Evolutionary conservation across 371 early-diverging fungal genomes (phyloP), one percentile per base, ranked within the genome.

Genomic region (Zopfochytrium polystomum): DNA sequence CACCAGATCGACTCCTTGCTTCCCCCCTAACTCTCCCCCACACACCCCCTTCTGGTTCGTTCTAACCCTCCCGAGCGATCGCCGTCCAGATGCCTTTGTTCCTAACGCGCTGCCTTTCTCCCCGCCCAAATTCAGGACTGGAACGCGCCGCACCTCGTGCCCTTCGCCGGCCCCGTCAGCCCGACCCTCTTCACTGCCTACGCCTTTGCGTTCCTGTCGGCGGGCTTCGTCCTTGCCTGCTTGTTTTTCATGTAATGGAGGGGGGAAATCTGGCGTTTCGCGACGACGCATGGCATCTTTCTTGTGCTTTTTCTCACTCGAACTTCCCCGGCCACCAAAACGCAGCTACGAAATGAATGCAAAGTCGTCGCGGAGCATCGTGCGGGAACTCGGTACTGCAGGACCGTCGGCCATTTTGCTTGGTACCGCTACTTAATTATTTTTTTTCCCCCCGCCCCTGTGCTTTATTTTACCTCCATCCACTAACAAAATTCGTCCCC

Each of bases 181-280:
- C 66, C 66, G 18, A 20, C 60, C 25, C 26, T 65, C 49, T 58
- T 68, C 30, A 42, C 52, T 22, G 33, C 60, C 26, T 15, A 48
- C 29, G 46, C 63, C 5, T 50, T 60, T 13, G 0, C 50, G 3
- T 32, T 52, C 25, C 22, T 68, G 7, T 2, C 49, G 47, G 31
- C 29, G 3, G 68, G 68, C 20, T 53, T 68, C 51, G 43, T 35
- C 6, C 42, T 51, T 38, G 58, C 49, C 15, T 63, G 60, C 15
- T 43, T 63, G 45, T 59, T 68, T 31, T 51, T 68, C 27, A 52
- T 68, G 68, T 68, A 38, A 44, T 63, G 34, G 4, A 3, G 50
- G 22, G 6, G 31, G 18, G 11, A 11, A 13, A 51, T 51, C 20
- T 18, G 4, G 52, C 15, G 27, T n/a, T 32, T 20, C 18, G 26